These are phyloP conservation scores for Hyphodiscus hymeniophilus DNA, from an alignment of 495 filamentous ascomycete genomes.

Conservation along the genomic window DNA sequence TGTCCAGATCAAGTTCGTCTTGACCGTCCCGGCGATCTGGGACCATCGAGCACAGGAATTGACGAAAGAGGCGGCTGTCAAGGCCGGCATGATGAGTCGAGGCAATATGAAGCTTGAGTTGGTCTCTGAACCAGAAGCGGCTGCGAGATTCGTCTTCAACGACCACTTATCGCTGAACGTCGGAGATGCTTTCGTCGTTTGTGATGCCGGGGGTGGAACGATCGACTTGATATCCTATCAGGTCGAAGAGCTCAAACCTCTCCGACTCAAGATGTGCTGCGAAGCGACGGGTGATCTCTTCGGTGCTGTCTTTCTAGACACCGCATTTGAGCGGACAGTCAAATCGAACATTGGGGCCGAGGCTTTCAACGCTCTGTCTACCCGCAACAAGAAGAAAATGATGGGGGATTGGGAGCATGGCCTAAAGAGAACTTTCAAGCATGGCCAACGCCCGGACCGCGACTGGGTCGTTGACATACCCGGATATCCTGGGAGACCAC, in stretches of 20 bases:
- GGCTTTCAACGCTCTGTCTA: background rate
- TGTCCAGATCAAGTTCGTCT: constrained; percentile 11
- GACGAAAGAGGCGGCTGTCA: constrained; percentile 17
- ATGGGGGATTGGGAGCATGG: constrained; percentile 2
- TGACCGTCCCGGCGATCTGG: constrained; percentile 28
- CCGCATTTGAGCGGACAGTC: constrained; percentile 23
- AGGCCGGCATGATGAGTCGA: background rate
- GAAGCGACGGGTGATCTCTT: constrained; percentile 24
- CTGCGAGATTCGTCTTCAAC: constrained; percentile 1
- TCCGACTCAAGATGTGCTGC: constrained; percentile 28
- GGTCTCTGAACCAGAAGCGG: constrained; percentile 18
- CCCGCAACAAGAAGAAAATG: background rate
- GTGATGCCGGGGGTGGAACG: constrained; percentile 16
- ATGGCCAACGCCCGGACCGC: background rate
- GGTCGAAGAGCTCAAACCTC: constrained; percentile 3
- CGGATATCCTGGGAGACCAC: too few relatives aligned
- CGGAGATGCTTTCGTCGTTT: constrained; percentile 12
- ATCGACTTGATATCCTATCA: constrained; percentile 15
- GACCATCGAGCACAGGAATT: constrained; percentile 28
- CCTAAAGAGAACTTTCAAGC: background rate
- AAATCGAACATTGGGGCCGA: constrained; percentile 24
- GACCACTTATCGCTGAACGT: constrained; percentile 13
- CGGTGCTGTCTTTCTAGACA: constrained; percentile 26
- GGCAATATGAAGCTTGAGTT: constrained; percentile 31
- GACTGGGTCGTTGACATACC: background rate